Evolutionary conservation across 768 basidiomycete genomes (phyloP).

Genomic region (Galerina marginata): DNA sequence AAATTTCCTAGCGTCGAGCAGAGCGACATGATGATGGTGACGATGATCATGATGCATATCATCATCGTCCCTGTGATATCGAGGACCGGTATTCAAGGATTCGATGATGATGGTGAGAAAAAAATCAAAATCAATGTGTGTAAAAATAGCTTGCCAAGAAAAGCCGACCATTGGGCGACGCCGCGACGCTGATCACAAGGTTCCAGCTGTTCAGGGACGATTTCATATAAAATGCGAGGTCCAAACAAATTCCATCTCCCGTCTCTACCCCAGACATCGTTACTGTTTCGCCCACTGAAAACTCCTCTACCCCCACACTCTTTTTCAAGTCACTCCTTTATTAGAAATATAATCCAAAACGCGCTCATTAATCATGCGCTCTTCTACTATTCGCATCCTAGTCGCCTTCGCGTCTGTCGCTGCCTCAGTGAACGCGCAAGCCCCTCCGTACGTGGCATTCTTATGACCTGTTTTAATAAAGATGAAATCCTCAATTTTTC

Average conservation of each 20-base stretch:
- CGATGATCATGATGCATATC: too few relatives aligned
- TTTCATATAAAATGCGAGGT: neutral
- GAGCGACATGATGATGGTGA: too few relatives aligned
- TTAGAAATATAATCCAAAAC: slow-evolving; percentile 1
- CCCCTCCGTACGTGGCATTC: slow-evolving; percentile 30
- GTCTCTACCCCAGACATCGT: neutral
- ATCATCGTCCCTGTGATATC: too few relatives aligned
- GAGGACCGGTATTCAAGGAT: too few relatives aligned
- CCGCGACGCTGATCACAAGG: neutral
- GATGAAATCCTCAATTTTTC: neutral
- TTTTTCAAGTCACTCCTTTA: slow-evolving; percentile 22
- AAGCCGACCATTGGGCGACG: neutral
- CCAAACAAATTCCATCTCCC: neutral
- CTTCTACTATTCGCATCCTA: slow-evolving; percentile 15
- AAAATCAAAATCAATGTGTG: neutral
- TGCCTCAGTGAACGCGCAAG: slow-evolving; percentile 31
- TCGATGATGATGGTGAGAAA: neutral
- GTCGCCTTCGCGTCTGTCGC: slow-evolving; percentile 23
- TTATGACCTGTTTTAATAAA: neutral
- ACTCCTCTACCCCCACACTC: slow-evolving; percentile 22
- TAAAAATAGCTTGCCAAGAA: neutral
- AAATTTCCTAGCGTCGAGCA: too few relatives aligned
- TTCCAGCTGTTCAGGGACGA: neutral
- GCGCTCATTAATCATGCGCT: slow-evolving; percentile 20
- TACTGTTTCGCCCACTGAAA: neutral